Base-by-base conservation (phyloP, 495 filamentous ascomycete species). In the Sordaria brevicollis region DNA sequence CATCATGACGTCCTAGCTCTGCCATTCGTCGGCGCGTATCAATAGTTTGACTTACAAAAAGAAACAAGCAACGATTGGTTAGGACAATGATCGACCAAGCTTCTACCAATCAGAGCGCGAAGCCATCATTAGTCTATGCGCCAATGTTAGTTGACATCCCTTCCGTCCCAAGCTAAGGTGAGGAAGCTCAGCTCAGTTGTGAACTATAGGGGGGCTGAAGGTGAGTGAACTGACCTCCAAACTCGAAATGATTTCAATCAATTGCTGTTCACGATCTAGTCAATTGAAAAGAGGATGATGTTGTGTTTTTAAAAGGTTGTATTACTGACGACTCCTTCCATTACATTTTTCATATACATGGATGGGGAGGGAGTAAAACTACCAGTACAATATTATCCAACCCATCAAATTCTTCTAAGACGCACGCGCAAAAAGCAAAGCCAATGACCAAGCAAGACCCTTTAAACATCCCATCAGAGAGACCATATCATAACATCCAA, bases 271-370 rank as follows among this genome's bases (percentile, higher is more conserved):
- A 62, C 49, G n/a, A 62, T 6, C 29, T 6, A 17, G 33, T 31
- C 49, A 62, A 62, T 62, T 62, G 49, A 25, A 31, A 31, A 31
- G 25, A 17, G 5, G 25, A 6, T 4, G 49, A n/a, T n/a, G n/a
- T n/a, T 8, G 25, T 15, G 49, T 31, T 62, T 57, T 62, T n/a
- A n/a, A 0, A 62, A 62, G 49, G 49, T 62, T 62, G 49, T 62
- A 62, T 62, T 62, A 62, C 49, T 62, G 49, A 57, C 66, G 69
- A 74, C 74, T 72, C 70, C 73, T 74, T 74, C 77, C 74, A 79
- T 79, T 79, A 79, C 77, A 79, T 68, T 75, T 62, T 62, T 78
- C 76, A 78, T 79, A 75, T 77, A 79, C 77, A 77, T 66, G 69
- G 73, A 65, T 41, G 36, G 49, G 49, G 49, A 62, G 49, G 49